phyloP scores from a whole-genome alignment of 495 filamentous ascomycete genomes.

The Xylaria curta region DNA sequence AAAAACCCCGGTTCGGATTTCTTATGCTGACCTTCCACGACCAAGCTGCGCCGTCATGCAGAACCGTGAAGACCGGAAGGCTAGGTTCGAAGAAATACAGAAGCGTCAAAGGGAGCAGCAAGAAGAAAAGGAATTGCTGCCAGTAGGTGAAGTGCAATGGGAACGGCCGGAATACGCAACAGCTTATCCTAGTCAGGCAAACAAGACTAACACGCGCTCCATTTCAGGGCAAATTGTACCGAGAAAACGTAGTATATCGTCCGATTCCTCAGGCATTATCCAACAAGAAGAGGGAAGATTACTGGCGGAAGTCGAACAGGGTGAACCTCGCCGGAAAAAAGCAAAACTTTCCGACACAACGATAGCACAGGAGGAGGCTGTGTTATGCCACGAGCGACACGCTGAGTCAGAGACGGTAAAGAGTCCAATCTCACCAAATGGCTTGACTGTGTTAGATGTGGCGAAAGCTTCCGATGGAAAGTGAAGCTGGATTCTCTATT shows the following conservation, averaged over 20 bases:
- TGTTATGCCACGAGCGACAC: background rate
- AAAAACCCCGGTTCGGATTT: background rate
- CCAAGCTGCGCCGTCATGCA: background rate
- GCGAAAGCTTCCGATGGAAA: background rate
- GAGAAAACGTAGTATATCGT: background rate
- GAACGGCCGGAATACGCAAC: background rate
- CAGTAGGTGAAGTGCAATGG: background rate
- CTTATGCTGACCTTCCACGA: background rate
- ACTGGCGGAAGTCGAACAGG: background rate
- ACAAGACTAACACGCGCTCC: background rate
- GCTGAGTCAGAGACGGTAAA: background rate
- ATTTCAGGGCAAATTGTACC: background rate
- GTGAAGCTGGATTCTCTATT: background rate
- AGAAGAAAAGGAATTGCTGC: background rate
- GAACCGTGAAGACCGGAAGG: background rate
- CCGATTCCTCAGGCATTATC: background rate
- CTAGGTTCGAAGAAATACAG: background rate
- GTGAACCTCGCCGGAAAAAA: background rate
- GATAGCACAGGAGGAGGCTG: background rate
- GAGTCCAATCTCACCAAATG: background rate
- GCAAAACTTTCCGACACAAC: background rate
- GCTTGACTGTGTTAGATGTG: background rate
- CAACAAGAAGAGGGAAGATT: background rate
- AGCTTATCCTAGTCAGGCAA: background rate
- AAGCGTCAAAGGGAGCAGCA: slow-evolving; percentile 1